These are phyloP conservation scores for Trichoderma gracile DNA, from an alignment of 2,329 filamentous ascomycete genomes.

Conservation along the genomic window DNA sequence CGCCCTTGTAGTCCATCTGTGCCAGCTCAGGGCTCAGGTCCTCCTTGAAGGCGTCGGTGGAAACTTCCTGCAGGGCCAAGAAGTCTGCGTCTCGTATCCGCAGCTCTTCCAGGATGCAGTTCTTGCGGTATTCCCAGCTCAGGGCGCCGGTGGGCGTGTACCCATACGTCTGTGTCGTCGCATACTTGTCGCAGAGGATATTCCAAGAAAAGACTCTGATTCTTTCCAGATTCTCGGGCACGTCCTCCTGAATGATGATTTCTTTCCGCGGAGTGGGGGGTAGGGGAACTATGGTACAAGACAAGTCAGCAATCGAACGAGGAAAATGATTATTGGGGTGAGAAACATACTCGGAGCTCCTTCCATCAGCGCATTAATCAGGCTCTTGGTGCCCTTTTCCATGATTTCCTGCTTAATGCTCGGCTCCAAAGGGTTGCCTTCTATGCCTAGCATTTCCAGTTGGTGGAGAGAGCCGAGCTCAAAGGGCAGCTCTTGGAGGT, in stretches of 20 bases:
- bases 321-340: not conserved
- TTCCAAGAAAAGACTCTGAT: conserved; percentile 93
- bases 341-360: conserved; percentile 72
- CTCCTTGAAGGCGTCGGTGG: conserved; percentile 86
- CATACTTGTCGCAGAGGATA: conserved; percentile 91
- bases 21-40: conserved; percentile 87
- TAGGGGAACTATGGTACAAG: conserved; percentile 61
- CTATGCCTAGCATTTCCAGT: conserved; percentile 84
- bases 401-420: conserved; percentile 79
- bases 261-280: conserved; percentile 75
- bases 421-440: conserved; percentile 82
- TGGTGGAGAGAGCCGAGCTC: conserved; percentile 89
- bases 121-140: conserved; percentile 82
- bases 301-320: conserved; percentile 30
- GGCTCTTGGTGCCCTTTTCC: conserved; percentile 80
- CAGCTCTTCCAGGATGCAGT: conserved; percentile 81
- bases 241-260: conserved; percentile 73
- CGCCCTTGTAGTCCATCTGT: conserved; percentile 86
- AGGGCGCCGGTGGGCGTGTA: conserved; percentile 84
- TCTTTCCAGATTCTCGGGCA: conserved; percentile 61
- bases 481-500: conserved; percentile 75
- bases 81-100: conserved; percentile 80
- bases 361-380: conserved; percentile 82
- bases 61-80: conserved; percentile 90
- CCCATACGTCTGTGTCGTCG: conserved; percentile 80